Conservation (phyloP, 2,329 filamentous ascomycete genomes). For the Gaeumannomyces tritici region DNA sequence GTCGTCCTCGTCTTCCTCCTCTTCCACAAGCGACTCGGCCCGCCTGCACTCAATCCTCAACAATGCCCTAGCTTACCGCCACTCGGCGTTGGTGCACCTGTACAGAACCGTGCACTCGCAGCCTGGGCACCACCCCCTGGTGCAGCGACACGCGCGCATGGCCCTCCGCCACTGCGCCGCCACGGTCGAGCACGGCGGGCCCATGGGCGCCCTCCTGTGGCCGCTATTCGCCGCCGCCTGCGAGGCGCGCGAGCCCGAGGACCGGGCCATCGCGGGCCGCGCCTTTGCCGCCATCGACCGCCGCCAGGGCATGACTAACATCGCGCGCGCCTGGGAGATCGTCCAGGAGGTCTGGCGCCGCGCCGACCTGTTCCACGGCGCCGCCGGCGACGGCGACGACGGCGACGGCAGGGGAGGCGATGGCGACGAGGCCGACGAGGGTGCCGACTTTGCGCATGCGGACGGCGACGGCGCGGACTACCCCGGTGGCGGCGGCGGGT, state of each 20-base stretch:
- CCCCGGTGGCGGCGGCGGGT: background rate
- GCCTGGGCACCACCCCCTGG: constrained; percentile 33
- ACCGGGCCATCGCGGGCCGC: constrained; percentile 39
- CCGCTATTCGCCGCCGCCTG: constrained; percentile 55
- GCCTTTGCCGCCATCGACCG: constrained; percentile 43
- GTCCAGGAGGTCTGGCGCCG: constrained; percentile 52
- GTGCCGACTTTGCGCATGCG: constrained; percentile 10
- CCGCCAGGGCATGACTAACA: constrained; percentile 57
- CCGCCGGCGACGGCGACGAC: background rate
- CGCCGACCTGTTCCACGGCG: constrained; percentile 24
- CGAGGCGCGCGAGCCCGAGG: constrained; percentile 39
- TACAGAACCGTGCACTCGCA: constrained; percentile 44
- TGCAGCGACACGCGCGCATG: constrained; percentile 42
- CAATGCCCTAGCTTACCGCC: constrained; percentile 50
- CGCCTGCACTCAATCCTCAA: constrained; percentile 45
- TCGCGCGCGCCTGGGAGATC: constrained; percentile 50
- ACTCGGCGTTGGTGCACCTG: constrained; percentile 48
- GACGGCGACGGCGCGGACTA: constrained; percentile 6
- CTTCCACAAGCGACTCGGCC: constrained; percentile 13
- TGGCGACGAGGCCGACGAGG: constrained; percentile 6
- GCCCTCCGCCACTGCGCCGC: constrained; percentile 44
- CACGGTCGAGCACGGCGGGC: constrained; percentile 45
- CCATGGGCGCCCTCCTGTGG: constrained; percentile 56
- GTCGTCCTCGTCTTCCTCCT: background rate
- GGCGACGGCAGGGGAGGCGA: constrained; percentile 9